Evolutionary conservation across 768 basidiomycete species (phyloP).

Genomic region (Boletus rubropictus): DNA sequence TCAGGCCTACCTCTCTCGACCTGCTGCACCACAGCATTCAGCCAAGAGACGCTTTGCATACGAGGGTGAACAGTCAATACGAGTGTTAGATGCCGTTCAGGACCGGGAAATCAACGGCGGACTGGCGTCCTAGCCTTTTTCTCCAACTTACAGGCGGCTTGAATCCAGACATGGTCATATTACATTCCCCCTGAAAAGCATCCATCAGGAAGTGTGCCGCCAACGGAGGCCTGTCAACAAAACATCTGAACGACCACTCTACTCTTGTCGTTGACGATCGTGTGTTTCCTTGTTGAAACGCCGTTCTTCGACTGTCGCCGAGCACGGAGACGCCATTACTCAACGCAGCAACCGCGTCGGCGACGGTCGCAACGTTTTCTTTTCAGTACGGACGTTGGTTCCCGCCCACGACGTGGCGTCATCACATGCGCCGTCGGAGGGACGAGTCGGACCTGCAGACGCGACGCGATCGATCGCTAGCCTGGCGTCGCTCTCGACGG

Average conservation of each 20-base stretch:
- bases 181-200: background rate
- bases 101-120: background rate
- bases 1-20: conserved; percentile 38
- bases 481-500: too few relatives aligned
- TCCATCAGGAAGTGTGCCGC: background rate
- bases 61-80: background rate
- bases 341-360: background rate
- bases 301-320: background rate
- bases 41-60: background rate
- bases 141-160: conserved; percentile 3
- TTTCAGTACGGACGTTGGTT: background rate
- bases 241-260: background rate
- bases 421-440: too few relatives aligned
- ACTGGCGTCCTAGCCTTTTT: background rate
- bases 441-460: too few relatives aligned
- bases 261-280: background rate
- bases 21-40: conserved; percentile 3
- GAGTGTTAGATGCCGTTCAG: background rate
- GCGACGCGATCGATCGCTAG: too few relatives aligned
- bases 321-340: background rate
- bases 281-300: background rate
- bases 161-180: background rate
- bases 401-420: too few relatives aligned
- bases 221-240: background rate
- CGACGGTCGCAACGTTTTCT: background rate